phyloP scores from a whole-genome alignment of 306 rosid species.

The Arachis hypogaea region DNA sequence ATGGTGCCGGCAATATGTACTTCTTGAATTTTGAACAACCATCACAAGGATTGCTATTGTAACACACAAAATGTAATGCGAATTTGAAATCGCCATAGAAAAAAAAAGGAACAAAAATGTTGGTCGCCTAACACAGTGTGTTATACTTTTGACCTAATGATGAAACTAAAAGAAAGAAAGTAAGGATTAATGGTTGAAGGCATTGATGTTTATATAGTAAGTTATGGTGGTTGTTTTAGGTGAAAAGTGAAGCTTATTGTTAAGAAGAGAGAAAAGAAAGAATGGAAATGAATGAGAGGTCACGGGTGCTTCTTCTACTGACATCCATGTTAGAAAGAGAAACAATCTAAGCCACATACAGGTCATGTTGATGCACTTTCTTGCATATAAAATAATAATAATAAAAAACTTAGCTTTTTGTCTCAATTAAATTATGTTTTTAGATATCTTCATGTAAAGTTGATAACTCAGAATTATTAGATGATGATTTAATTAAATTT shows the following conservation, averaged over 20 bases:
- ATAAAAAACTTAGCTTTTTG: too few relatives aligned
- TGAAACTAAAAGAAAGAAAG: background rate
- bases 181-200: constrained; percentile 6
- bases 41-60: constrained; percentile 48
- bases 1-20: constrained; percentile 60
- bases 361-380: constrained; percentile 46
- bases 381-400: constrained; percentile 13
- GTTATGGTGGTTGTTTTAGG: constrained; percentile 35
- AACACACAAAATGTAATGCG: constrained; percentile 36
- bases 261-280: constrained; percentile 37
- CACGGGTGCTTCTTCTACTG: constrained; percentile 74
- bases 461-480: too few relatives aligned
- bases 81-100: constrained; percentile 55
- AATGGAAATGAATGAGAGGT: constrained; percentile 47
- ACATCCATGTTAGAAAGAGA: constrained; percentile 39
- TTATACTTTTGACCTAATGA: too few relatives aligned
- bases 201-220: constrained; percentile 20
- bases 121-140: too few relatives aligned
- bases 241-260: constrained; percentile 49
- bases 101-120: constrained; percentile 1
- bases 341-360: constrained; percentile 50
- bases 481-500: too few relatives aligned
- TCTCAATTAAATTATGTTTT: too few relatives aligned
- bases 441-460: too few relatives aligned
- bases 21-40: constrained; percentile 44